Conservation (phyloP, 495 filamentous ascomycete genomes). For the Talaromyces wortmannii region DNA sequence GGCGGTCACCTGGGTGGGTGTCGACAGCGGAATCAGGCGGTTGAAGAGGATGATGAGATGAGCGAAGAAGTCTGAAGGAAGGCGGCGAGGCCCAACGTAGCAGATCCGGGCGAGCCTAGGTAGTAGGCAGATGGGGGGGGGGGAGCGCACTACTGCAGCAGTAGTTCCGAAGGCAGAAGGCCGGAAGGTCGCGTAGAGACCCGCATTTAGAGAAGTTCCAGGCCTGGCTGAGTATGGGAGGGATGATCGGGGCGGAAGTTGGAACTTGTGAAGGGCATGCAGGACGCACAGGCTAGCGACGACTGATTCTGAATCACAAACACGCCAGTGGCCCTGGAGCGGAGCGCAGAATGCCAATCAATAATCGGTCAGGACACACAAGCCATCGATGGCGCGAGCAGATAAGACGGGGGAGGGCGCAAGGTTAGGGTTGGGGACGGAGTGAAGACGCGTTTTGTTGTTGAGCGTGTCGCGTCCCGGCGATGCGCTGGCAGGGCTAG, state of each 20-base stretch:
- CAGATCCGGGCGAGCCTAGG: neutral
- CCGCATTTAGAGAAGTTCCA: neutral
- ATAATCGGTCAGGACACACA: too few species aligned
- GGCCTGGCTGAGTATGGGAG: neutral
- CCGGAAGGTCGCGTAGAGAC: neutral
- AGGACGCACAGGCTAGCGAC: too few species aligned
- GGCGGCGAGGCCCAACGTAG: conserved; percentile 5
- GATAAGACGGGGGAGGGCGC: conserved; percentile 9
- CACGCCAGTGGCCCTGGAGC: too few species aligned
- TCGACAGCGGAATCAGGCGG: neutral
- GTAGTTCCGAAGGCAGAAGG: neutral
- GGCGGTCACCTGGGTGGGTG: too few species aligned
- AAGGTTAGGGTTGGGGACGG: neutral
- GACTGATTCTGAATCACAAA: too few species aligned
- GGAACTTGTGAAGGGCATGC: too few species aligned
- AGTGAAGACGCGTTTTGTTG: neutral
- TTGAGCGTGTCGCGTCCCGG: neutral
- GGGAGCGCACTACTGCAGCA: neutral
- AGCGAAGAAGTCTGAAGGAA: neutral
- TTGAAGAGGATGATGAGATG: neutral
- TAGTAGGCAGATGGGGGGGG: neutral
- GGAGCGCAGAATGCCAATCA: too few species aligned
- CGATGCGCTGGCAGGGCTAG: conserved; percentile 3
- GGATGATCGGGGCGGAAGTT: neutral
- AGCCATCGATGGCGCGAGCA: conserved; percentile 6